phyloP scores from a whole-genome alignment of 306 rosid genomes.

The Alnus rubra region DNA sequence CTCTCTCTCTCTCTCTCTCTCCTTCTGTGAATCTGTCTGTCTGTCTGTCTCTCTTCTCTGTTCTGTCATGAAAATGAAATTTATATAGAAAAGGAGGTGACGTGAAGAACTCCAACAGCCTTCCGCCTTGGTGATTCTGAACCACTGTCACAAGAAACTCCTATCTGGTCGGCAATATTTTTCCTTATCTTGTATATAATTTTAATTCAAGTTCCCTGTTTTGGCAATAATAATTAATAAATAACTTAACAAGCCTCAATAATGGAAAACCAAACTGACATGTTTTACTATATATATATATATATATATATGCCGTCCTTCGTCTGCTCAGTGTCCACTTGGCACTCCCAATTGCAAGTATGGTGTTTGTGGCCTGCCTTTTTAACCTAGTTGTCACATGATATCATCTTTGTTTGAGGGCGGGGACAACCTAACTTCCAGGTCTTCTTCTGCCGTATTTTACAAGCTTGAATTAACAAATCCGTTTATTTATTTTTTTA shows the following conservation, averaged over 20 bases:
- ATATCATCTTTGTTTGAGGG: slow-evolving; percentile 25
- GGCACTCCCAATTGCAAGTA: slow-evolving; percentile 18
- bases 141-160: slow-evolving; percentile 61
- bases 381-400: slow-evolving; percentile 12
- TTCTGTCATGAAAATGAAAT: slow-evolving; percentile 55
- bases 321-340: slow-evolving; percentile 27
- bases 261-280: slow-evolving; percentile 5
- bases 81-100: slow-evolving; percentile 46
- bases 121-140: slow-evolving; percentile 31
- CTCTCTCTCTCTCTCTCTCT: slow-evolving; percentile 11
- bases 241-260: neutral
- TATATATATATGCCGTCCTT: slow-evolving; percentile 36
- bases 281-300: neutral
- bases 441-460: slow-evolving; percentile 24
- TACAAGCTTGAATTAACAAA: slow-evolving; percentile 1
- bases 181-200: slow-evolving; percentile 8
- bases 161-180: slow-evolving; percentile 51
- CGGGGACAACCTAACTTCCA: slow-evolving; percentile 36
- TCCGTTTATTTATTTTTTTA: neutral
- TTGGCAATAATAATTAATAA: neutral
- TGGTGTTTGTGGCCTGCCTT: slow-evolving; percentile 11
- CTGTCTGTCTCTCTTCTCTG: neutral
- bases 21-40: neutral
- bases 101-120: slow-evolving; percentile 88
- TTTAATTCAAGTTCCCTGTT: neutral